Evolutionary conservation across 2,329 filamentous ascomycete species (phyloP), one percentile per base, ranked within the genome.

Genomic region (Balansia obtecta): DNA sequence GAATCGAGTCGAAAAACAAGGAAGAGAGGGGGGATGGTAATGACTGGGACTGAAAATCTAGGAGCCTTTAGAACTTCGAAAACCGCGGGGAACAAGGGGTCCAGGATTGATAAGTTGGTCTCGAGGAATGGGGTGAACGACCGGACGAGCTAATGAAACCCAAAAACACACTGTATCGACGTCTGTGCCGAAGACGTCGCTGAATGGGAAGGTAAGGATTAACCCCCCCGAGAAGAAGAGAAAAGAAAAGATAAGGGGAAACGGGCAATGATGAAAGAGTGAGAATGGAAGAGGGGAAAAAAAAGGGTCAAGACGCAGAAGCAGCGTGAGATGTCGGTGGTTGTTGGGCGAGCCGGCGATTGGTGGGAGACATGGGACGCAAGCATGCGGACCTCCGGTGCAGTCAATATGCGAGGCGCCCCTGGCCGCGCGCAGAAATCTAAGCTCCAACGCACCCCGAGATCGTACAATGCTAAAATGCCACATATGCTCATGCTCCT

Each of bases 91-190:
- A 32, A 43, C 27, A 18, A 46, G 13, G 37, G 32, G 27, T 46
- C 18, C 22, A 18, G 33, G 30, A 49, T 49, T 45, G 50, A 55
- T 46, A 44, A 27, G 44, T 45, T 41, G 48, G 33, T 34, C 45
- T 45, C 33, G 27, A 37, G 8, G 2, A 38, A 18, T 38, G 32
- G 41, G 57, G 56, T 60, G 56, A 65, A 60, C 27, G 63, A 67
- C 56, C 54, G 65, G 65, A 67, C 64, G 65, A 68, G 65, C 58
- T 64, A 56, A 57, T 50, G 56, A 55, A 50, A 66, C 63, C 66
- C 64, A 48, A 53, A 40, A 52, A 55, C 16, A 37, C 41, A 33
- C 56, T 57, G 47, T 54, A 56, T 55, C 50, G 55, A 41, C 50
- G 53, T 55, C 57, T 46, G 52, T 39, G 44, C 52, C 50, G 45